Evolutionary conservation across 2,329 filamentous ascomycete species (phyloP).

Genomic region (Trichoderma sp.): DNA sequence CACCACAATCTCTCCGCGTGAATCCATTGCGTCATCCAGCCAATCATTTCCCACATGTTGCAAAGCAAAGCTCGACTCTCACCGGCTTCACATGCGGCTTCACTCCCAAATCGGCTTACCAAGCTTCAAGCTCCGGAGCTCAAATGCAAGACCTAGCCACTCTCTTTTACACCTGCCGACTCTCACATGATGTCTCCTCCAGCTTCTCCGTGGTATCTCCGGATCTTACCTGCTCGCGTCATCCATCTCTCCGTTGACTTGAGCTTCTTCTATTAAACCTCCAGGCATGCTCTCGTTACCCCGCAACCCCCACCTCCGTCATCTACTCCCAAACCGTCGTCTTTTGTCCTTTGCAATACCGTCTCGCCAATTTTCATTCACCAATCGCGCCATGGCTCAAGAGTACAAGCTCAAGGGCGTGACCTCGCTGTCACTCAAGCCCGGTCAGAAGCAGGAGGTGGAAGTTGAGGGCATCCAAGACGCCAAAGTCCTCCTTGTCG

Average conservation of each 20-base stretch:
- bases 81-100: not conserved
- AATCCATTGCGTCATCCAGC: slow-evolving; percentile 16
- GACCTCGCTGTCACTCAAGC: slow-evolving; percentile 69
- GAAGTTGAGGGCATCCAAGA: slow-evolving; percentile 81
- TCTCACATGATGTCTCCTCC: not conserved
- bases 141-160: not conserved
- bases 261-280: not conserved
- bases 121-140: not conserved
- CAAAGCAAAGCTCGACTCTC: slow-evolving; percentile 18
- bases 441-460: slow-evolving; percentile 81
- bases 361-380: slow-evolving; percentile 28
- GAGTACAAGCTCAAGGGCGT: slow-evolving; percentile 75
- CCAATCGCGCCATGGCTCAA: slow-evolving; percentile 46
- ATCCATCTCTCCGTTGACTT: not conserved
- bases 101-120: not conserved
- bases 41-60: slow-evolving; percentile 26
- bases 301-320: slow-evolving; percentile 21
- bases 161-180: not conserved
- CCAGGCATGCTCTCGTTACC: slow-evolving; percentile 16
- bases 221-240: not conserved
- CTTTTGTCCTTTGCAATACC: not conserved
- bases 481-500: slow-evolving; percentile 78
- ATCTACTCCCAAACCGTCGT: not conserved
- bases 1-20: not conserved
- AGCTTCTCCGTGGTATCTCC: not conserved